A percentile compares a stretch with the other conserved stretches of the same genome.
Conservation (phyloP, 768 basidiomycete genomes). For the Lanmaoa pseudosensibilis region DNA sequence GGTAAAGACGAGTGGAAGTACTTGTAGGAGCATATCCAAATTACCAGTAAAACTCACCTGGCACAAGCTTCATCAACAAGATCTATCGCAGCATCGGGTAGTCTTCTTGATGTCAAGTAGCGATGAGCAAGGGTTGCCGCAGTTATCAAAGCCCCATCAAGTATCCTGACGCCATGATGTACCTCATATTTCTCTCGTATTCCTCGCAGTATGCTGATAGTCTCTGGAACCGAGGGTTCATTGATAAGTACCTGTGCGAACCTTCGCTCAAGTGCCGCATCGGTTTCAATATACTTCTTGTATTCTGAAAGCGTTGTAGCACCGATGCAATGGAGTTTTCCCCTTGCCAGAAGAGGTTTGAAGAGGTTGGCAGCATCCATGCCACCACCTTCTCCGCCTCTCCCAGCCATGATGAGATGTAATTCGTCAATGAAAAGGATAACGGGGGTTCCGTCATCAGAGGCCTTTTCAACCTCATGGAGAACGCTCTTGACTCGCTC, state of each 20-base stretch:
- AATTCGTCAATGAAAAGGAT: slow-evolving; percentile 96
- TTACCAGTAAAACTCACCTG: slow-evolving; percentile 47
- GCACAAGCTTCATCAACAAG: slow-evolving; percentile 91
- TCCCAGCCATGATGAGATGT: slow-evolving; percentile 91
- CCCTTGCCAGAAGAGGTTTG: slow-evolving; percentile 89
- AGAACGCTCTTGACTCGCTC: slow-evolving; percentile 92
- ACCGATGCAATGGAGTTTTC: slow-evolving; percentile 76
- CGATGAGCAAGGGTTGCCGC: slow-evolving; percentile 93
- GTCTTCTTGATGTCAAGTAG: slow-evolving; percentile 78
- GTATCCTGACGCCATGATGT: slow-evolving; percentile 86
- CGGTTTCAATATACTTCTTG: slow-evolving; percentile 89
- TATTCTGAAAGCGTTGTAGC: slow-evolving; percentile 94
- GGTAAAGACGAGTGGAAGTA: slow-evolving; percentile 7
- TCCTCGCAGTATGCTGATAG: slow-evolving; percentile 91
- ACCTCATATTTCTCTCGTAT: slow-evolving; percentile 94
- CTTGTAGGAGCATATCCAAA: not conserved
- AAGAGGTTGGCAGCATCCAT: slow-evolving; percentile 94
- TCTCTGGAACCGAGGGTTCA: slow-evolving; percentile 85
- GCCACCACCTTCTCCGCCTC: slow-evolving; percentile 78
- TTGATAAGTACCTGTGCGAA: slow-evolving; percentile 94
- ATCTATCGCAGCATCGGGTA: slow-evolving; percentile 89
- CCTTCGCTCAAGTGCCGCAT: slow-evolving; percentile 85
- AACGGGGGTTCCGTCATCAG: slow-evolving; percentile 72
- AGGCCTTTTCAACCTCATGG: slow-evolving; percentile 88
- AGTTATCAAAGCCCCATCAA: slow-evolving; percentile 83